These are phyloP conservation scores for Plasmodium berghei DNA, from an alignment of 169 alveolate species.

Conservation along the genomic window DNA sequence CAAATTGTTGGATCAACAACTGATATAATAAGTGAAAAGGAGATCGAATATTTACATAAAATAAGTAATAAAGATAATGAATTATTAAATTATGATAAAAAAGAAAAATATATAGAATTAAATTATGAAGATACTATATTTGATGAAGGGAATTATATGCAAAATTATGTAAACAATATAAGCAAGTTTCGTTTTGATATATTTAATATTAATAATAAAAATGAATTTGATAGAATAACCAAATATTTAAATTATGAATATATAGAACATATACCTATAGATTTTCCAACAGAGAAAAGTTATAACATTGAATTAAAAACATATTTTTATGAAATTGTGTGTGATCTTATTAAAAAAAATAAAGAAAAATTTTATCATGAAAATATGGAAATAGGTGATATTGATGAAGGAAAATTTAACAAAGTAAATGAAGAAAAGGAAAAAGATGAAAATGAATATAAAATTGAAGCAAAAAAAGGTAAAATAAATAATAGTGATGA, in stretches of 20 bases:
- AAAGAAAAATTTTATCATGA: constrained; percentile 12
- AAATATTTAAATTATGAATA: constrained; percentile 60
- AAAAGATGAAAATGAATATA: not conserved
- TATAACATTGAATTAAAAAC: constrained; percentile 39
- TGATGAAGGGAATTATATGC: constrained; percentile 69
- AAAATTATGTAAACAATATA: constrained; percentile 53
- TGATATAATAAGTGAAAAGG: constrained; percentile 61
- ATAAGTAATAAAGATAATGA: constrained; percentile 50
- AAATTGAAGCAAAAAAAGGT: constrained; percentile 2
- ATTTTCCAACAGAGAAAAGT: constrained; percentile 25
- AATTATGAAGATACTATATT: constrained; percentile 67
- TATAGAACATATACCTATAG: constrained; percentile 30
- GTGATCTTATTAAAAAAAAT: constrained; percentile 16
- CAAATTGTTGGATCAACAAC: constrained; percentile 28
- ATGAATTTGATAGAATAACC: constrained; percentile 60
- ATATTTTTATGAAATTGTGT: constrained; percentile 45
- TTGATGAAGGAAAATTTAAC: not conserved
- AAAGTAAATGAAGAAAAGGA: not conserved
- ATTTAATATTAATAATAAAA: constrained; percentile 49
- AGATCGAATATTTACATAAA: constrained; percentile 49
- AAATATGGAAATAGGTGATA: not conserved
- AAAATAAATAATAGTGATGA: not conserved
- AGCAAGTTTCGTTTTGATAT: constrained; percentile 71
- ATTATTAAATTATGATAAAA: constrained; percentile 56
- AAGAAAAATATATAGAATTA: constrained; percentile 45